Base-by-base conservation (phyloP, 73 alveolate species). In the Breviolum minutum region DNA sequence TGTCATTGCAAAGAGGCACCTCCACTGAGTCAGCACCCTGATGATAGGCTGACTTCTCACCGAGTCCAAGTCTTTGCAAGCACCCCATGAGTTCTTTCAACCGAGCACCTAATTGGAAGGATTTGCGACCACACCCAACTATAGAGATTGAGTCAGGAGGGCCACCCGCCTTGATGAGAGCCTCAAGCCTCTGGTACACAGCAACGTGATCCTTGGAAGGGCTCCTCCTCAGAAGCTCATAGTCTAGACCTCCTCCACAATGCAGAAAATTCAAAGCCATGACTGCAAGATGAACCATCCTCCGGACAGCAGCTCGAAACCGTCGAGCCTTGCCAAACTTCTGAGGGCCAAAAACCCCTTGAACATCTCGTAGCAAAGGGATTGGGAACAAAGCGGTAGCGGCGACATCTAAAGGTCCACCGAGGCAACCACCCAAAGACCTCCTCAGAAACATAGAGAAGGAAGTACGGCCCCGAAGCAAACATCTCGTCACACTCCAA, bases 71-170 rank as follows among this genome's bases (percentile, higher is more conserved):
- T 2, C 86, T 76, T 76, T 27, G 86, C 61, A 76, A 1, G 24
- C 26, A 4, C 13, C 9, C 63, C 0, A 3, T 0, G 22, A 76
- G 86, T 9, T 76, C 86, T 29, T n/a, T 62, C 13, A 76, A n/a
- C 4, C 86, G 63, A 29, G 86, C 86, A 76, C 24, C 63, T 29
- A 76, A 76, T 76, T 76, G 63, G 24, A 76, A 76, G 30, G 32
- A 13, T n/a, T 76, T 76, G 86, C 86, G 86, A 27, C 86, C 86
- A 76, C 86, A 76, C 5, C 86, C 86, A 60, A 76, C 63, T 60
- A 20, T 76, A 5, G 86, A 76, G 19, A 76, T 29, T 4, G 12
- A 4, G 62, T 62, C 86, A 29, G 86, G 2, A 60, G 63, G 86
- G 86, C 86, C 86, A 9, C 86, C 86, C 24, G 86, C 86, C 63